These are phyloP conservation scores for Saturnispora hagleri DNA, from an alignment of 805 yeast genomes.

Conservation along the genomic window DNA sequence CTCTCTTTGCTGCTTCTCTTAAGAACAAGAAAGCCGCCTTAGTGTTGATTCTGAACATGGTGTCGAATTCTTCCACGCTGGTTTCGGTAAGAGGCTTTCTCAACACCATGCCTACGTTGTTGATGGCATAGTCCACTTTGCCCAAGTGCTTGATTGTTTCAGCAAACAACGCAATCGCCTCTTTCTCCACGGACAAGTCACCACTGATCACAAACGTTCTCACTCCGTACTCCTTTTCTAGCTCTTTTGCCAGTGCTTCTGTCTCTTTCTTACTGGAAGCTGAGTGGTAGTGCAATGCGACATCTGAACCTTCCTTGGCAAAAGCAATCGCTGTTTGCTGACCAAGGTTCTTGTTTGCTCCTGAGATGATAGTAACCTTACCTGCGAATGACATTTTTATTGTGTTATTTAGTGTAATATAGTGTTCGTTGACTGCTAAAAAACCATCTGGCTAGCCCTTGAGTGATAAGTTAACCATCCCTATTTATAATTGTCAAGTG, in stretches of 20 bases:
- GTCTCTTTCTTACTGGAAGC: constrained; percentile 28
- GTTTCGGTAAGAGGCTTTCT: constrained; percentile 50
- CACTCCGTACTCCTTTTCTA: constrained; percentile 30
- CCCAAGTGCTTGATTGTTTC: constrained; percentile 39
- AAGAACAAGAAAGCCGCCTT: constrained; percentile 55
- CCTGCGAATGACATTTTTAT: constrained; percentile 9
- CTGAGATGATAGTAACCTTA: constrained; percentile 14
- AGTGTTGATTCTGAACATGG: constrained; percentile 44
- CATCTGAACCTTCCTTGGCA: constrained; percentile 44
- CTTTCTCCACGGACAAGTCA: constrained; percentile 34
- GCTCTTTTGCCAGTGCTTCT: constrained; percentile 29
- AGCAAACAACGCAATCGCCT: constrained; percentile 36
- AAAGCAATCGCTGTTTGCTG: constrained; percentile 33
- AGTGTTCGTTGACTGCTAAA: background rate
- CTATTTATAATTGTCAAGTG: background rate
- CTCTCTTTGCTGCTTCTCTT: constrained; percentile 43
- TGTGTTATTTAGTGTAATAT: background rate
- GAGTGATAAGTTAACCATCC: no score
- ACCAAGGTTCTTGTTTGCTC: constrained; percentile 18
- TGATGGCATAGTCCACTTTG: constrained; percentile 51
- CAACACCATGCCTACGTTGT: constrained; percentile 58
- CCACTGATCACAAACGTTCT: constrained; percentile 37
- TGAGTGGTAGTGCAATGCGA: constrained; percentile 50
- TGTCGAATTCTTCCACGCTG: constrained; percentile 45
- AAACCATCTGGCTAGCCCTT: no score